These are phyloP conservation scores for Gypsophila paniculata DNA, from an alignment of 179 eudicot species.

Conservation along the genomic window DNA sequence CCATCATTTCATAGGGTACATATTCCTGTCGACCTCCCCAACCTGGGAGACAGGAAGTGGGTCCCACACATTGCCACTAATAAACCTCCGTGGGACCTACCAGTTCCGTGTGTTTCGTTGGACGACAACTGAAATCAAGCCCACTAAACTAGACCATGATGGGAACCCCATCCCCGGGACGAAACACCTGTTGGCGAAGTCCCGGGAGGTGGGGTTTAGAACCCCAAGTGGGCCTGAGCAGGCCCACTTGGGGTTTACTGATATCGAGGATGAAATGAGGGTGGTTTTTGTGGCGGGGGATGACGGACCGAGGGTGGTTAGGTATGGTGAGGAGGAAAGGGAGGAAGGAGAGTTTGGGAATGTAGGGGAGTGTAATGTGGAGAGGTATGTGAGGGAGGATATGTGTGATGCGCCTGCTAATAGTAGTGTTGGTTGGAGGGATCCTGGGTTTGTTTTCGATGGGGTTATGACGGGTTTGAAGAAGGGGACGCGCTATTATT, in stretches of 20 bases:
- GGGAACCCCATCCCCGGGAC: conserved; percentile 82
- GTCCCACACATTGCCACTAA: conserved; percentile 49
- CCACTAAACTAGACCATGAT: conserved; percentile 57
- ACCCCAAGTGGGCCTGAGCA: conserved; percentile 78
- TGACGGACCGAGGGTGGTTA: conserved; percentile 56
- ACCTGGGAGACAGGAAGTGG: conserved; percentile 75
- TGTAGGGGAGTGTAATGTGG: conserved; percentile 32
- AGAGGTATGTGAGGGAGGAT: conserved; percentile 72
- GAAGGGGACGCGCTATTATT: conserved; percentile 65
- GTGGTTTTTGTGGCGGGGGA: conserved; percentile 75
- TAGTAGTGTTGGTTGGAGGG: conserved; percentile 85
- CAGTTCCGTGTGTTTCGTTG: conserved; percentile 77
- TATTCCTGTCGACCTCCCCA: conserved; percentile 49
- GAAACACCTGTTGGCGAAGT: conserved; percentile 47
- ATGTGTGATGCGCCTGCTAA: conserved; percentile 94
- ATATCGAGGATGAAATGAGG: conserved; percentile 66
- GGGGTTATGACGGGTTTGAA: conserved; percentile 63
- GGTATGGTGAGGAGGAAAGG: conserved; percentile 50
- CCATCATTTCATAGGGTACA: conserved; percentile 70
- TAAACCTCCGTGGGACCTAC: conserved; percentile 70
- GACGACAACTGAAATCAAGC: conserved; percentile 56
- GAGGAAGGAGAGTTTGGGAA: conserved; percentile 14
- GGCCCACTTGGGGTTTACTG: conserved; percentile 69
- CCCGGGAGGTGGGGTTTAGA: conserved; percentile 45
- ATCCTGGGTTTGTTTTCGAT: conserved; percentile 86